phyloP scores from a whole-genome alignment of 768 basidiomycete genomes.

The Auricularia heimuer region DNA sequence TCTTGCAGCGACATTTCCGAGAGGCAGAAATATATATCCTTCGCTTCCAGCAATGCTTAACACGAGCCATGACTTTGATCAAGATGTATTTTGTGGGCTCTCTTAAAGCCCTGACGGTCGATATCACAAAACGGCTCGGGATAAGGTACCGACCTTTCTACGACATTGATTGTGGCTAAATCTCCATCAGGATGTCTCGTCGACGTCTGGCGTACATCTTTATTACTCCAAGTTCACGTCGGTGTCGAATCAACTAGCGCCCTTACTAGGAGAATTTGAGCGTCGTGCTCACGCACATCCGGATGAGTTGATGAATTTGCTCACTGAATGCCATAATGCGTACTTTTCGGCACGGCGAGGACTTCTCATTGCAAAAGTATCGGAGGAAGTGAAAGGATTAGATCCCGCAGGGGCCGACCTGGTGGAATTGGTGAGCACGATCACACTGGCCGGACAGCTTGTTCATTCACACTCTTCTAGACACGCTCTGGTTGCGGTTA shows the following conservation, averaged over 20 bases:
- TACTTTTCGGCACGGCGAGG: conserved; percentile 69
- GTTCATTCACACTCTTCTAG: conserved; percentile 28
- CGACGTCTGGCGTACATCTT: conserved; percentile 72
- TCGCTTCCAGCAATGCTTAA: conserved; percentile 97
- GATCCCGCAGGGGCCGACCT: conserved; percentile 74
- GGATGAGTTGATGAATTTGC: conserved; percentile 70
- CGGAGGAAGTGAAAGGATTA: conserved; percentile 73
- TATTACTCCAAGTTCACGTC: conserved; percentile 82
- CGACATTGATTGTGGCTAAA: background rate
- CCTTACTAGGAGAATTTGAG: conserved; percentile 80
- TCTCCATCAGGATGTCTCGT: conserved; percentile 53
- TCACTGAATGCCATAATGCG: conserved; percentile 79
- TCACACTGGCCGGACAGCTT: background rate
- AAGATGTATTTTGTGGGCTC: conserved; percentile 93
- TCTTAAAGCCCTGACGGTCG: conserved; percentile 65
- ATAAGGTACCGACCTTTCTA: conserved; percentile 42
- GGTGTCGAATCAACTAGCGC: conserved; percentile 59
- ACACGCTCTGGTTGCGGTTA: conserved; percentile 89
- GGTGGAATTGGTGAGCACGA: conserved; percentile 65
- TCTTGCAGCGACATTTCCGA: conserved; percentile 67
- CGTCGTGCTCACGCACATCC: conserved; percentile 64
- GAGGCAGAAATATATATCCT: conserved; percentile 94
- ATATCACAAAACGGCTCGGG: conserved; percentile 67
- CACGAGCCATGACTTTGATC: conserved; percentile 94
- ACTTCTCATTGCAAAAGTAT: conserved; percentile 62